A percentile compares a stretch with the other conserved stretches of the same genome.
phyloP scores from a whole-genome alignment of 352 stramenopile genomes.

The Phytopythium cucurbitacearum region DNA sequence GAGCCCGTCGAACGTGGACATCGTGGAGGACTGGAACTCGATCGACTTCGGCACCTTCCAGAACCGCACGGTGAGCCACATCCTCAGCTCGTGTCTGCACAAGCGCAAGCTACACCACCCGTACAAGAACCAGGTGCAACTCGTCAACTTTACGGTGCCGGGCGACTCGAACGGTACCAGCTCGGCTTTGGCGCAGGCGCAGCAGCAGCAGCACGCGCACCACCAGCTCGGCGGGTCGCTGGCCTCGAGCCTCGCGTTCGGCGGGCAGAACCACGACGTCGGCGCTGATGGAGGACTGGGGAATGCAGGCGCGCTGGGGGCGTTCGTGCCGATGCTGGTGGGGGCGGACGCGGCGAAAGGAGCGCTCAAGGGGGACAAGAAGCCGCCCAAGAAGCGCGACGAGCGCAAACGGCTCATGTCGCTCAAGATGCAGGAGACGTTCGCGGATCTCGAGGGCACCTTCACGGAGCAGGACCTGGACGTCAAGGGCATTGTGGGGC shows the following conservation, averaged over 20 bases:
- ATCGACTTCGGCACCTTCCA: slow-evolving; percentile 79
- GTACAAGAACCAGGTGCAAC: slow-evolving; percentile 82
- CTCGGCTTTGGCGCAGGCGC: slow-evolving; percentile 3
- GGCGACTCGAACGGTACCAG: slow-evolving; percentile 9
- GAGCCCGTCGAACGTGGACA: slow-evolving; percentile 73
- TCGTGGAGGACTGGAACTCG: slow-evolving; percentile 75
- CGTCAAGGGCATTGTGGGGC: slow-evolving; percentile 53
- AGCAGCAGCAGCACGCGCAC: slow-evolving; percentile 11
- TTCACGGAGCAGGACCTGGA: slow-evolving; percentile 67
- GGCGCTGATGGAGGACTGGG: no score
- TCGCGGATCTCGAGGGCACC: slow-evolving; percentile 54
- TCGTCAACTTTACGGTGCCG: slow-evolving; percentile 79
- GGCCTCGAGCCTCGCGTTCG: slow-evolving; percentile 53
- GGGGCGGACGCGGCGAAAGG: slow-evolving; percentile 14
- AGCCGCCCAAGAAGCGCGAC: slow-evolving; percentile 52
- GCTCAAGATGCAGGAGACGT: slow-evolving; percentile 66
- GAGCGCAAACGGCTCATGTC: slow-evolving; percentile 61
- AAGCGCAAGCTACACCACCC: slow-evolving; percentile 79
- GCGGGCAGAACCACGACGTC: slow-evolving; percentile 23
- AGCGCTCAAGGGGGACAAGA: slow-evolving; percentile 43
- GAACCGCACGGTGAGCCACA: slow-evolving; percentile 82
- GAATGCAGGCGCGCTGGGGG: slow-evolving; percentile 8
- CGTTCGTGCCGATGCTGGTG: slow-evolving; percentile 27
- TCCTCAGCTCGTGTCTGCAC: slow-evolving; percentile 77
- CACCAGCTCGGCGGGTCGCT: slow-evolving; percentile 42